These are phyloP conservation scores for Phytopythium sindhum DNA, from an alignment of 352 stramenopile species.

Conservation along the genomic window DNA sequence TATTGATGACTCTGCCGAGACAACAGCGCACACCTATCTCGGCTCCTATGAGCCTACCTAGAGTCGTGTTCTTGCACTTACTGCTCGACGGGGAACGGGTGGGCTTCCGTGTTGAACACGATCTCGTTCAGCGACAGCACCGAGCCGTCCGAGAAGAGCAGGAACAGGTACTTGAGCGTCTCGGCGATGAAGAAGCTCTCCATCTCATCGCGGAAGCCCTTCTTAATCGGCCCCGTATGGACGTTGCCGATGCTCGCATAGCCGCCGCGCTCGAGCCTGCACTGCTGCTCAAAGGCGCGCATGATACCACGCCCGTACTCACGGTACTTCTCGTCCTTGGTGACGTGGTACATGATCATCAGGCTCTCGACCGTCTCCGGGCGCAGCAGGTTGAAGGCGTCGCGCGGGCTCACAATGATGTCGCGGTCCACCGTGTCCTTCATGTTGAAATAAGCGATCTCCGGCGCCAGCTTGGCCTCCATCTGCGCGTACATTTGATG, in stretches of 20 bases:
- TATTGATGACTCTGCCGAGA: background rate
- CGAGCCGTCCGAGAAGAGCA: slow-evolving; percentile 87
- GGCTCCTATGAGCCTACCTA: background rate
- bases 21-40: background rate
- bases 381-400: slow-evolving; percentile 84
- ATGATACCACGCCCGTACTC: slow-evolving; percentile 87
- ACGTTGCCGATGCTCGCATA: slow-evolving; percentile 69
- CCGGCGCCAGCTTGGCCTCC: slow-evolving; percentile 78
- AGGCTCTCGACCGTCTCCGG: slow-evolving; percentile 92
- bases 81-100: slow-evolving; percentile 67
- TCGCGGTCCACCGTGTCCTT: slow-evolving; percentile 41
- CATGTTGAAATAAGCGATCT: slow-evolving; percentile 81
- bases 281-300: slow-evolving; percentile 80
- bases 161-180: slow-evolving; percentile 94
- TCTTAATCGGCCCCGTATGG: slow-evolving; percentile 31
- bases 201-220: slow-evolving; percentile 73
- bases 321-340: slow-evolving; percentile 85
- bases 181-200: slow-evolving; percentile 92
- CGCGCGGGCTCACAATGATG: slow-evolving; percentile 46
- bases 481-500: slow-evolving; percentile 87
- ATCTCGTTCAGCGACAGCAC: slow-evolving; percentile 79
- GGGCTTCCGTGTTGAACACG: slow-evolving; percentile 89
- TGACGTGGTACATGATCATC: slow-evolving; percentile 90
- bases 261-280: slow-evolving; percentile 49
- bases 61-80: background rate